phyloP scores from a whole-genome alignment of 257 asterid species.

The Solanum appendiculatum region DNA sequence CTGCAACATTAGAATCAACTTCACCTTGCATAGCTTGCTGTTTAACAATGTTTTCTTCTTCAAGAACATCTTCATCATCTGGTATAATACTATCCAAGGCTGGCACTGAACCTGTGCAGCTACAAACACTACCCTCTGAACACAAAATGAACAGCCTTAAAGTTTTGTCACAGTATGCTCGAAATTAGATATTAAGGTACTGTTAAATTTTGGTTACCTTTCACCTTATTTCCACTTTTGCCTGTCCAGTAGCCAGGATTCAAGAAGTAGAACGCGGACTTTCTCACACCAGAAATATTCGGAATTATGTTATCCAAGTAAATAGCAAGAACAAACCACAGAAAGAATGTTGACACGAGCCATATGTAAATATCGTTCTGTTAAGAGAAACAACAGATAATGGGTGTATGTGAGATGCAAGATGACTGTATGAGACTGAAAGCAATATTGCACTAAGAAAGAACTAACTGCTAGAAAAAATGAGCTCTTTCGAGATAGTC shows the following conservation, averaged over 20 bases:
- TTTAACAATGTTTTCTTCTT: slow-evolving; percentile 79
- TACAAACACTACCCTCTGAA: slow-evolving; percentile 77
- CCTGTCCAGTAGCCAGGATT: slow-evolving; percentile 93
- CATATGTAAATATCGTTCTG: slow-evolving; percentile 73
- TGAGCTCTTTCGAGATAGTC: background rate
- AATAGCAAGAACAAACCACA: slow-evolving; percentile 78
- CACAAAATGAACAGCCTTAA: background rate
- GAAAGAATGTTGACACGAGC: slow-evolving; percentile 52
- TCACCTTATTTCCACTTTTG: slow-evolving; percentile 65
- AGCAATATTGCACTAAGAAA: background rate
- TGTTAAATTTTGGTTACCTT: slow-evolving; percentile 37
- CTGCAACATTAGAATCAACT: slow-evolving; percentile 54
- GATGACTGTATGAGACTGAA: background rate
- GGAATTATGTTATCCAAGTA: slow-evolving; percentile 86
- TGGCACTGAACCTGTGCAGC: slow-evolving; percentile 53
- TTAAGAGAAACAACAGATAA: slow-evolving; percentile 4
- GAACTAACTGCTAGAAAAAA: background rate
- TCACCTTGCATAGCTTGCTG: slow-evolving; percentile 50
- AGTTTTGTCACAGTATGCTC: background rate
- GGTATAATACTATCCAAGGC: slow-evolving; percentile 43
- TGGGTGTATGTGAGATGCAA: background rate
- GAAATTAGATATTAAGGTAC: background rate
- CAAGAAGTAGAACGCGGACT: slow-evolving; percentile 59
- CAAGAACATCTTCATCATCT: slow-evolving; percentile 84
- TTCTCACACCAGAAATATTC: slow-evolving; percentile 81